Percentiles rank a stretch among this genome's conserved stretches.
These are phyloP conservation scores for Claviceps spartinae DNA, from an alignment of 2,329 filamentous ascomycete species.

Conservation along the genomic window DNA sequence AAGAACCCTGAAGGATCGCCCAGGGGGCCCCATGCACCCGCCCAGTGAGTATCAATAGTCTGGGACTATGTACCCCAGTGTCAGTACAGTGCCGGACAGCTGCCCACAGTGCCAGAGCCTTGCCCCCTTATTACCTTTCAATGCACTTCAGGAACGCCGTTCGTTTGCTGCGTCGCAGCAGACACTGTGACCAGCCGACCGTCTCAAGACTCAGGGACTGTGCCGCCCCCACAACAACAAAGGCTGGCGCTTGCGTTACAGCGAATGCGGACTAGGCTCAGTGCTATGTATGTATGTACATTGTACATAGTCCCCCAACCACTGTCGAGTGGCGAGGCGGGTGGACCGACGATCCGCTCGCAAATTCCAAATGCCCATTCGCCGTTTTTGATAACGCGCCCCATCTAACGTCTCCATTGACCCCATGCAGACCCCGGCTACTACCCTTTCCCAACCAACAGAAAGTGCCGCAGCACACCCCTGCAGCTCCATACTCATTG, in stretches of 20 bases:
- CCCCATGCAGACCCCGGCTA: not conserved
- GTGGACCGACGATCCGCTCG: not conserved
- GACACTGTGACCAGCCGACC: constrained; percentile 1
- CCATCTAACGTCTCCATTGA: not conserved
- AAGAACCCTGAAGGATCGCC: too few relatives aligned
- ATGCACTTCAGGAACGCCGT: not conserved
- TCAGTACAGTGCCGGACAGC: too few relatives aligned
- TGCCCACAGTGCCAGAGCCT: not conserved
- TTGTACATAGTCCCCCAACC: constrained; percentile 15
- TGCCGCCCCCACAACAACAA: constrained; percentile 15
- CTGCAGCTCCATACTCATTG: not conserved
- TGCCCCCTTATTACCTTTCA: not conserved
- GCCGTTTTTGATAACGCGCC: constrained; percentile 11
- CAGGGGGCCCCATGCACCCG: not conserved
- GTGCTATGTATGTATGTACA: constrained; percentile 1
- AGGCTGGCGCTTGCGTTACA: constrained; percentile 8
- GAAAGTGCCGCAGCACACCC: constrained; percentile 11
- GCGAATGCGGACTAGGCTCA: constrained; percentile 7
- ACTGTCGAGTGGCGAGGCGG: constrained; percentile 19
- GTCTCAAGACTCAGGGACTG: constrained; percentile 7
- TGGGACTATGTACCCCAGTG: too few relatives aligned
- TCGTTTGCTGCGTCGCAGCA: not conserved
- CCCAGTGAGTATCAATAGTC: not conserved
- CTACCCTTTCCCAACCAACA: constrained; percentile 17
- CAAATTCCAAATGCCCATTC: constrained; percentile 15